phyloP scores from a whole-genome alignment of 805 yeast species.

The Hanseniaspora mollemarum region DNA sequence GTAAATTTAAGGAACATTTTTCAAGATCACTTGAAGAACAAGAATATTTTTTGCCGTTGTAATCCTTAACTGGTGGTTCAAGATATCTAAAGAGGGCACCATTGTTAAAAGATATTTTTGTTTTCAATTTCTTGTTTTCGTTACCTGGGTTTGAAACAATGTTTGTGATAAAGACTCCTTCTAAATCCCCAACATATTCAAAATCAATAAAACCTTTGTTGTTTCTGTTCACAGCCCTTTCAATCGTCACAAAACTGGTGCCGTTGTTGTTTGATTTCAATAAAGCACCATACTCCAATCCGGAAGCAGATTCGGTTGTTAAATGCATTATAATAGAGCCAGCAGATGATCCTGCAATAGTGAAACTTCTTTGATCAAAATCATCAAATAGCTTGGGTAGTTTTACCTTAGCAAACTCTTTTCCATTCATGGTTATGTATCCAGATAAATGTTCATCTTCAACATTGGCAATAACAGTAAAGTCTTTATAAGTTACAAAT shows the following conservation, averaged over 20 bases:
- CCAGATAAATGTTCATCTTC: conserved; percentile 50
- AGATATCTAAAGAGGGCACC: conserved; percentile 78
- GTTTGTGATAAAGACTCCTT: conserved; percentile 73
- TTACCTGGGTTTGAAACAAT: conserved; percentile 45
- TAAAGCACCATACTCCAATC: conserved; percentile 60
- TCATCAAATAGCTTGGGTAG: conserved; percentile 55
- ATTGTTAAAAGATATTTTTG: conserved; percentile 76
- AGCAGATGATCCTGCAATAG: conserved; percentile 62
- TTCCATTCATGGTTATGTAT: conserved; percentile 68
- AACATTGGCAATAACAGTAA: conserved; percentile 57
- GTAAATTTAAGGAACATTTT: conserved; percentile 71
- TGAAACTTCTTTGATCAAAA: conserved; percentile 60
- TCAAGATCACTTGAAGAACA: conserved; percentile 44
- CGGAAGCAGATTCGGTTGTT: conserved; percentile 45
- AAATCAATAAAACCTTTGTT: conserved; percentile 70
- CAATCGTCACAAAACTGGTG: conserved; percentile 62
- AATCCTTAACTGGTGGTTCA: conserved; percentile 56
- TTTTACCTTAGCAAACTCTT: conserved; percentile 59
- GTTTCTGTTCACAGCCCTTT: conserved; percentile 66
- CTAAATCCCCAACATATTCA: conserved; percentile 70
- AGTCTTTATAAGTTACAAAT: conserved; percentile 59
- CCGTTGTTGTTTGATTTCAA: conserved; percentile 88
- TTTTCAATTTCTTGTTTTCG: conserved; percentile 46
- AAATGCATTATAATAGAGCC: conserved; percentile 73
- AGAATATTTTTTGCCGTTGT: conserved; percentile 43